phyloP scores from a whole-genome alignment of 768 basidiomycete genomes.

The Rhodosporidiobolus odoratus region DNA sequence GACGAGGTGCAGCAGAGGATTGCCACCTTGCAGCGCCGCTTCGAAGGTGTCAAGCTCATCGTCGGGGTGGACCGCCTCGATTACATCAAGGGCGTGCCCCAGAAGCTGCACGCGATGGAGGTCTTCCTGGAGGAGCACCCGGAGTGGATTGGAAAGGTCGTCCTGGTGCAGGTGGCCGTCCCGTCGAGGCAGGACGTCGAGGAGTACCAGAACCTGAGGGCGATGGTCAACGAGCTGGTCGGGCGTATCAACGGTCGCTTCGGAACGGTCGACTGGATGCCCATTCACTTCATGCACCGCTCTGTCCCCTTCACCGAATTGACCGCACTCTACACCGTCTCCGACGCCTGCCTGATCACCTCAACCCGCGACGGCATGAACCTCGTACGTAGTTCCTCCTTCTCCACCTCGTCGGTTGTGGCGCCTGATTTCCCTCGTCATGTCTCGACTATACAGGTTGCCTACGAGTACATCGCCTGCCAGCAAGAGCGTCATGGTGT shows the following conservation, averaged over 20 bases:
- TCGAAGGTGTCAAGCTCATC: constrained; percentile 91
- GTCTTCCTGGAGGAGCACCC: constrained; percentile 95
- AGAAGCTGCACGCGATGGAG: constrained; percentile 93
- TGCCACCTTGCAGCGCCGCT: constrained; percentile 74
- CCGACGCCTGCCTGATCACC: constrained; percentile 91
- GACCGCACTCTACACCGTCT: constrained; percentile 93
- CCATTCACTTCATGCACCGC: constrained; percentile 99
- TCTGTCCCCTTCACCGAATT: constrained; percentile 86
- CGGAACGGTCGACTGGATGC: constrained; percentile 99
- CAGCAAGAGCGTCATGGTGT: constrained; percentile 88
- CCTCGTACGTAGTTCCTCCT: constrained; percentile 58
- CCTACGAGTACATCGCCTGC: constrained; percentile 96
- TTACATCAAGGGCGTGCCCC: constrained; percentile 99
- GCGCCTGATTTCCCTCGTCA: background rate
- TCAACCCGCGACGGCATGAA: constrained; percentile 99
- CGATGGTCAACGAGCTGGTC: constrained; percentile 94
- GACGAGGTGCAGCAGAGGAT: constrained; percentile 76
- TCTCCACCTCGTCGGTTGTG: background rate
- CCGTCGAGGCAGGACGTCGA: constrained; percentile 97
- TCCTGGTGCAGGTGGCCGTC: constrained; percentile 92
- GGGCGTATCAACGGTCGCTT: constrained; percentile 98
- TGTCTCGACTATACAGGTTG: constrained; percentile 61
- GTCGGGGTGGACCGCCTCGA: constrained; percentile 97
- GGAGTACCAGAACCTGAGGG: constrained; percentile 94
- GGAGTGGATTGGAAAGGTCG: constrained; percentile 99